Percentiles rank a stretch among this genome's conserved stretches.
Conservation (phyloP, 352 stramenopile species). For the Phytopythium montanum region DNA sequence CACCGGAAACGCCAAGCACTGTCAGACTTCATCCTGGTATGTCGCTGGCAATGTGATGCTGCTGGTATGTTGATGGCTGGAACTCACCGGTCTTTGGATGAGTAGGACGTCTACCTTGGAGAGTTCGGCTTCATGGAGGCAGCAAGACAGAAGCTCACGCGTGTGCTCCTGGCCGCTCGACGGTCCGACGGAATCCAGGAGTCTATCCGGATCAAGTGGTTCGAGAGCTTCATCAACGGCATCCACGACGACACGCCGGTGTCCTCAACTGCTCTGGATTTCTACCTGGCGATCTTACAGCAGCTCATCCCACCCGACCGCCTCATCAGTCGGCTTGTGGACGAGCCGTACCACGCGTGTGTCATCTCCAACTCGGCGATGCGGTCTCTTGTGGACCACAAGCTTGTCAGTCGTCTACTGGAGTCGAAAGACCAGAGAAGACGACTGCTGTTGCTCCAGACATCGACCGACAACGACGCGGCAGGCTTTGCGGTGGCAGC, state of each 20-base stretch:
- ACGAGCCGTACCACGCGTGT: conserved; percentile 41
- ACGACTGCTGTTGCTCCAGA: conserved; percentile 29
- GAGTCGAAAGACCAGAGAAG: conserved; percentile 44
- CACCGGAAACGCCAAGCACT: conserved; percentile 38
- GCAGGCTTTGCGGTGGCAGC: not conserved
- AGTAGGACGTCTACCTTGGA: conserved; percentile 46
- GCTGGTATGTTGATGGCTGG: too few species aligned
- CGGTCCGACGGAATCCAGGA: conserved; percentile 35
- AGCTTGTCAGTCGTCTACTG: conserved; percentile 42
- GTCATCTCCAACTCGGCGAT: conserved; percentile 35
- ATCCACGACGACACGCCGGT: conserved; percentile 23
- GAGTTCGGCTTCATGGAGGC: conserved; percentile 63
- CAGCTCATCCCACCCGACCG: conserved; percentile 42
- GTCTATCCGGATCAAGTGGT: conserved; percentile 59
- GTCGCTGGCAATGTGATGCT: not conserved
- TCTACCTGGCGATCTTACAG: conserved; percentile 49
- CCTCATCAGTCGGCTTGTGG: conserved; percentile 35
- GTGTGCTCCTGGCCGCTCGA: conserved; percentile 43
- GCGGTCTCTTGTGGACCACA: conserved; percentile 40
- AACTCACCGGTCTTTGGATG: not conserved
- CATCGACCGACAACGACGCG: not conserved
- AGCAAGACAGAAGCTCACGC: conserved; percentile 50
- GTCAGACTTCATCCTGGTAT: conserved; percentile 40
- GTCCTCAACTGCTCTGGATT: conserved; percentile 43
- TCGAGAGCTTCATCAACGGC: conserved; percentile 50